Base-by-base conservation (phyloP, 192 early-diverging fungal genomes). In the Linnemannia schmuckeri region DNA sequence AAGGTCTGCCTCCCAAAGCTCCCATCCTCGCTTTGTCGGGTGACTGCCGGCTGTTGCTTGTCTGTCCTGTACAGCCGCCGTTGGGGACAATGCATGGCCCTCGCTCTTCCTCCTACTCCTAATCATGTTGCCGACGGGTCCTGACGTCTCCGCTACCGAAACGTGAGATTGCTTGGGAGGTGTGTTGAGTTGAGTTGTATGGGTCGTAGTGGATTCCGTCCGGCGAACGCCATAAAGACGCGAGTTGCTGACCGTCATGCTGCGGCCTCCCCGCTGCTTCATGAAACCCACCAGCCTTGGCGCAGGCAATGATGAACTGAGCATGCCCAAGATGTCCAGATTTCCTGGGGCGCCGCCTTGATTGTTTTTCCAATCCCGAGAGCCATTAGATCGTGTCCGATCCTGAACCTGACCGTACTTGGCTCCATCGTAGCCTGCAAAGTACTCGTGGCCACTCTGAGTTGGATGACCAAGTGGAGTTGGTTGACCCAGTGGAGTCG, bases 1-100 rank as follows among this genome's bases (percentile, higher is more conserved):
- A 2, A 87, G 76, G 42, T 87, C 85, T 44, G 85, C 85, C 46
- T 87, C 85, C 85, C 85, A 87, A 22, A 87, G 70, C 33, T 87
- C 85, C 85, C 85, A 87, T 7, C 85, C 85, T 75, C 85, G 79
- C 24, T 87, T 87, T 17, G 38, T 68, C 0, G 71, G 44, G 9
- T 33, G 35, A 49, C 70, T 68, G 22, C 52, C 40, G 30, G 30
- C 27, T 49, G 15, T 30, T n/a, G 33, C 40, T 24, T 40, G 5
- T 52, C 70, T 61, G 27, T 82, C 75, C 20, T 72, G 70, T 38
- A 18, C 35, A 13, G 22, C 49, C 5, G 70, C 47, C 17, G 70
- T 6, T 10, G 20, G 6, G 13, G 57, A 46, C 38, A 72, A 70
- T 6, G 18, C 42, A 44, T 71, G 54, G 3, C 71, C 54, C 12